Evolutionary conservation across 2,329 filamentous ascomycete genomes (phyloP), one percentile per base, ranked within the genome.

Genomic region (Calonectria ilicicola): DNA sequence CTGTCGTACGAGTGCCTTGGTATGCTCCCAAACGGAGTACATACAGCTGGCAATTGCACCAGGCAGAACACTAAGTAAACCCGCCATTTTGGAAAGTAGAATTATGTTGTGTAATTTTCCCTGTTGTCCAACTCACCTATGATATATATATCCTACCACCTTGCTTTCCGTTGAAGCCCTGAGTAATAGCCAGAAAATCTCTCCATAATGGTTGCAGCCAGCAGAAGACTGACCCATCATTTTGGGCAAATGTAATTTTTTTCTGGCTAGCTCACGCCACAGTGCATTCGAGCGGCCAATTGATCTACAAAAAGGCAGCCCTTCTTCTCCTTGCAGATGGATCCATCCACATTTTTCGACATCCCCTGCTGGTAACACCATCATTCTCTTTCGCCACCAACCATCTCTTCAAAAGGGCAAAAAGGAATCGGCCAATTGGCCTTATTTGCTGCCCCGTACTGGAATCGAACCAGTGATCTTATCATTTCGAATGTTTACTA

Each of bases 381-480:
- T 47, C 44, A 23, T 49, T n/a, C 7, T 26, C 21, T 49, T 26
- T n/a, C n/a, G n/a, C 46, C 21, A 23, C 4, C 32, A 3, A 9
- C 32, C 19, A 49, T 49, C 42, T 38, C 19, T 8, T 26, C 58
- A n/a, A 32, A 19, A 2, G 19, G 38, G 17, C 21, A 64, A 64
- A 35, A 64, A 64, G 38, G 14, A 23, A 62, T 21, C 32, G 49
- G n/a, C 49, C 49, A 21, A 12, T 19, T 53, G 49, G 19, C 17
- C 32, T 35, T 10, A 10, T 35, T 35, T 9, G 3, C 9, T 73
- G 72, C 72, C 72, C 65, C 60, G 65, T 71, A 71, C 60, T 68
- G 68, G 72, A 73, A 71, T 73, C 72, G 72, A 73, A 73, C 72
- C 68, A 68, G 51, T 71, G 68, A 71, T 69, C 68, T 73, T 63